These are phyloP conservation scores for Cryptosporidium muris DNA, from an alignment of 169 alveolate species.

Conservation along the genomic window DNA sequence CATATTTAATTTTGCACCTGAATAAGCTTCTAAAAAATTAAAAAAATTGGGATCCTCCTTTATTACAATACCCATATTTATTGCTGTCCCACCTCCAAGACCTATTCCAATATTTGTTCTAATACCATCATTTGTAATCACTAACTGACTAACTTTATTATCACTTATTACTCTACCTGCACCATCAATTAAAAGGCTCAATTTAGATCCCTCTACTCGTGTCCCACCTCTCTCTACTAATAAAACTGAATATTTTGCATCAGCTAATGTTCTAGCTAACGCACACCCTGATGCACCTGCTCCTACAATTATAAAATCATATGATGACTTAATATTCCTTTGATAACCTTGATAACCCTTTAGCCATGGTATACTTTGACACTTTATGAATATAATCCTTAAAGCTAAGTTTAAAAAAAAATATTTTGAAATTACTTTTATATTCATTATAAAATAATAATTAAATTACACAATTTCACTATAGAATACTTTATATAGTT, in stretches of 20 bases:
- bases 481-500: too few species aligned
- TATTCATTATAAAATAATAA: too few species aligned
- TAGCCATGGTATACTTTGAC: conserved; percentile 3
- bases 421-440: background rate
- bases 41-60: conserved; percentile 74
- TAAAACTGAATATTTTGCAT: conserved; percentile 72
- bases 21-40: conserved; percentile 32
- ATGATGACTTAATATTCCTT: conserved; percentile 26
- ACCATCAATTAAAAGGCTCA: conserved; percentile 73
- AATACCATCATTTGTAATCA: conserved; percentile 76
- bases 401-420: background rate
- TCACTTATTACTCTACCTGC: conserved; percentile 77
- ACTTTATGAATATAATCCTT: background rate
- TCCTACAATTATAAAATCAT: conserved; percentile 77
- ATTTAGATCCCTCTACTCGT: conserved; percentile 69
- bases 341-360: background rate
- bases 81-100: conserved; percentile 79
- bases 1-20: conserved; percentile 69
- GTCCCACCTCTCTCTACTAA: conserved; percentile 78
- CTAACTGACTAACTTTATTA: conserved; percentile 72
- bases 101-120: conserved; percentile 76
- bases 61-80: conserved; percentile 79
- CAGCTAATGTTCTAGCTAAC: conserved; percentile 77
- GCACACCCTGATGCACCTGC: conserved; percentile 81
- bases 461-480: too few species aligned